A percentile compares a stretch with the other conserved stretches of the same genome.
Evolutionary conservation across 345 rosid genomes (phyloP).

Genomic region (Brassica carinata): DNA sequence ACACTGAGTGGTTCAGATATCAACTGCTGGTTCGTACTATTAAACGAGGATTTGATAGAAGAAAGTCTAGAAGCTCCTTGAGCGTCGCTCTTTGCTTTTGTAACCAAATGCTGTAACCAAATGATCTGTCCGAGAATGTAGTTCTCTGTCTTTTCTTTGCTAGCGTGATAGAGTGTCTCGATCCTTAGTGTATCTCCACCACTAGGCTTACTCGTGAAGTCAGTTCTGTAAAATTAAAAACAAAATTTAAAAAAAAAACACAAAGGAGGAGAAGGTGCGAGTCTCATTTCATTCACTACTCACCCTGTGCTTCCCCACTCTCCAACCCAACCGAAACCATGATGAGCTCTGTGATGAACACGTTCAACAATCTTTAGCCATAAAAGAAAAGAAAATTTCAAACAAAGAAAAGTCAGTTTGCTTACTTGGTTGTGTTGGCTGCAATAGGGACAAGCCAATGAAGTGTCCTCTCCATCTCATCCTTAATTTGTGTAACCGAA

Average conservation of each 20-base stretch:
- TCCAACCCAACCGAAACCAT: conserved; percentile 85
- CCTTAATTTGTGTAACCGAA: conserved; percentile 72
- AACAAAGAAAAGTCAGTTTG: neutral
- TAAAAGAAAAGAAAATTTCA: neutral
- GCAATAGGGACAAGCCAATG: conserved; percentile 98
- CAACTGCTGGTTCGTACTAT: conserved; percentile 32
- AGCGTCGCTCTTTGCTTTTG: conserved; percentile 43
- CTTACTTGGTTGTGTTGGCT: conserved; percentile 85
- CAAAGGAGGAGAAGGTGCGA: neutral
- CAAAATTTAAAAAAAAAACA: neutral
- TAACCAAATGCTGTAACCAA: conserved; percentile 82
- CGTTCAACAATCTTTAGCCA: conserved; percentile 22
- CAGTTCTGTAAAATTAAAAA: conserved; percentile 53
- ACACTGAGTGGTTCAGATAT: conserved; percentile 31
- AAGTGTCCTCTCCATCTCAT: conserved; percentile 91
- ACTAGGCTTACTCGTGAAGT: conserved; percentile 51
- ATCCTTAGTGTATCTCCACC: conserved; percentile 64
- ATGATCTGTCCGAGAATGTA: conserved; percentile 75
- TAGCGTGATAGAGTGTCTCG: conserved; percentile 89
- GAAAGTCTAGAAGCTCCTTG: conserved; percentile 30
- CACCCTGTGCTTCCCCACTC: conserved; percentile 96
- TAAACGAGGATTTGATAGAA: conserved; percentile 26
- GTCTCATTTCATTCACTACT: conserved; percentile 39
- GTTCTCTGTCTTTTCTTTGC: conserved; percentile 73
- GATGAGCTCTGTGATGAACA: conserved; percentile 67